phyloP scores from a whole-genome alignment of 1,139 yeast species.

The Fermentozyma sake region DNA sequence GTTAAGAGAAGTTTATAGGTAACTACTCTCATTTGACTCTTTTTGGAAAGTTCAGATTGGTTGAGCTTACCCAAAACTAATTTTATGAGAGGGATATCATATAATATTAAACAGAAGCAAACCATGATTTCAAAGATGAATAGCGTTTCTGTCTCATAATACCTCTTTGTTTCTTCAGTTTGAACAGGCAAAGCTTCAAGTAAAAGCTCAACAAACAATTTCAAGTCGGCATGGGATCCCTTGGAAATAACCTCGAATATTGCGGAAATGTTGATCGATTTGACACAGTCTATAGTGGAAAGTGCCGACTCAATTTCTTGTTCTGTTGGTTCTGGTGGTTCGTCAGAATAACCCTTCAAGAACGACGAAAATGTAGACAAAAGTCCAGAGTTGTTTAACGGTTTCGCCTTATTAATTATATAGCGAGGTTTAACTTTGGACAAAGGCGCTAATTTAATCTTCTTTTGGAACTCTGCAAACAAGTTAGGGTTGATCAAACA shows the following conservation, averaged over 20 bases:
- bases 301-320: slow-evolving; percentile 86
- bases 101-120: slow-evolving; percentile 44
- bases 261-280: slow-evolving; percentile 54
- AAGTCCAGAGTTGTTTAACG: slow-evolving; percentile 66
- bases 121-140: slow-evolving; percentile 54
- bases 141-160: slow-evolving; percentile 50
- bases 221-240: slow-evolving; percentile 21
- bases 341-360: slow-evolving; percentile 81
- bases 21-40: slow-evolving; percentile 26
- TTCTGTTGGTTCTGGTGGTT: slow-evolving; percentile 85
- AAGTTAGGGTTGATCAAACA: slow-evolving; percentile 67
- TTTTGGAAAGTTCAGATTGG: slow-evolving; percentile 22
- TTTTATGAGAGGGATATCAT: slow-evolving; percentile 30
- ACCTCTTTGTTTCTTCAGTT: slow-evolving; percentile 37
- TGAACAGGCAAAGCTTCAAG: slow-evolving; percentile 27
- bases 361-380: slow-evolving; percentile 90
- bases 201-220: slow-evolving; percentile 17
- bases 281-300: slow-evolving; percentile 77
- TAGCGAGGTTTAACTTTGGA: slow-evolving; percentile 64
- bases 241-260: slow-evolving; percentile 45
- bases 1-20: slow-evolving; percentile 41
- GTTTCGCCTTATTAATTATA: slow-evolving; percentile 56
- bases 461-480: slow-evolving; percentile 59
- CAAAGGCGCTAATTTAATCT: slow-evolving; percentile 46
- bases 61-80: slow-evolving; percentile 20